phyloP scores from a whole-genome alignment of 352 stramenopile species.

The Globisporangium takayamanum region DNA sequence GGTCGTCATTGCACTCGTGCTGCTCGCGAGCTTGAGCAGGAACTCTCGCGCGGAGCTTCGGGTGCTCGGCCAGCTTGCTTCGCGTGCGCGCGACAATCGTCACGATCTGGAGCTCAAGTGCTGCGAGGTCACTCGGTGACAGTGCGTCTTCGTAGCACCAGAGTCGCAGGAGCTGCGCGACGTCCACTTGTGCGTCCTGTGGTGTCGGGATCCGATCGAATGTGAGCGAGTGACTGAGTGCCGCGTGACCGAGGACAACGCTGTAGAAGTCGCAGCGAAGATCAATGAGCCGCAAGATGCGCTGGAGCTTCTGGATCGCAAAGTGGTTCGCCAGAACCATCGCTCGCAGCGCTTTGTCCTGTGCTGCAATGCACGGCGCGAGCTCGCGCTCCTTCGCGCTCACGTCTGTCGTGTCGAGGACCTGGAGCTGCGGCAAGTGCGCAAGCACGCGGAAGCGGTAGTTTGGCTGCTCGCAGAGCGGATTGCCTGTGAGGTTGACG shows the following conservation, averaged over 20 bases:
- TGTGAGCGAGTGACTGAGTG: background rate
- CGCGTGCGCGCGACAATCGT: conserved; percentile 54
- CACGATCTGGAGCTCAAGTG: conserved; percentile 57
- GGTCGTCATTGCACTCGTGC: conserved; percentile 5
- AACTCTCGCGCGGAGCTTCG: conserved; percentile 59
- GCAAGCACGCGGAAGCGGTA: conserved; percentile 59
- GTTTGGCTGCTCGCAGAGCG: conserved; percentile 63
- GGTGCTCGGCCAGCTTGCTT: conserved; percentile 46
- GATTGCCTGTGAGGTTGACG: conserved; percentile 69
- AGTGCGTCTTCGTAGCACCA: conserved; percentile 45
- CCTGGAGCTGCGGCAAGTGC: conserved; percentile 31
- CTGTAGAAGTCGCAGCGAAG: conserved; percentile 61
- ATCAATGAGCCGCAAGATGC: conserved; percentile 33
- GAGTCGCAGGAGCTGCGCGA: conserved; percentile 33
- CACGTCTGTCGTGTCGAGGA: conserved; percentile 61
- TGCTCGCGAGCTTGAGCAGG: conserved; percentile 48
- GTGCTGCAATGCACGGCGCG: conserved; percentile 37
- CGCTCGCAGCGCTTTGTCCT: conserved; percentile 41
- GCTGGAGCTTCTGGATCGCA: conserved; percentile 64
- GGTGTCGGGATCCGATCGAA: conserved; percentile 58
- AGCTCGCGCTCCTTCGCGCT: conserved; percentile 47
- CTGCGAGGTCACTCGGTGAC: conserved; percentile 20
- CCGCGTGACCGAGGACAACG: conserved; percentile 17
- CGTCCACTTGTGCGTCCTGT: conserved; percentile 30
- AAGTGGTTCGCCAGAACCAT: conserved; percentile 65